phyloP scores from a whole-genome alignment of 2,329 filamentous ascomycete species.

The Penicillium decumbens region DNA sequence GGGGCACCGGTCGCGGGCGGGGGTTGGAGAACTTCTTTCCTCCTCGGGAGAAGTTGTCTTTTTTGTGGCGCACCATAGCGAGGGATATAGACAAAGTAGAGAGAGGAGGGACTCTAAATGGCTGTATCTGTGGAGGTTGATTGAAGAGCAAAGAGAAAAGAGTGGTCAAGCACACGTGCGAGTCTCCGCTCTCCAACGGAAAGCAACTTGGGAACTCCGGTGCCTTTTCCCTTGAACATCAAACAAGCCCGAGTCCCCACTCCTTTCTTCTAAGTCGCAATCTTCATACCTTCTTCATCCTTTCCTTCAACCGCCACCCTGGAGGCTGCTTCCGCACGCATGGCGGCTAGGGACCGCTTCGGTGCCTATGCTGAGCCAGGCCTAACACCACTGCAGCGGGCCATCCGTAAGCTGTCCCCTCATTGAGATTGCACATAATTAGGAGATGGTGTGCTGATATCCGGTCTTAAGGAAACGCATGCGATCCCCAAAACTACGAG shows the following conservation, averaged over 20 bases:
- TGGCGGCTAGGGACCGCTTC: conserved; percentile 92
- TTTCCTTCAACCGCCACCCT: conserved; percentile 47
- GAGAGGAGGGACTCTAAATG: background rate
- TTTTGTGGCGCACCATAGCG: conserved; percentile 90
- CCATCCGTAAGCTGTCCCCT: conserved; percentile 60
- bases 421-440: background rate
- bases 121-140: background rate
- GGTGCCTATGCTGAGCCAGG: conserved; percentile 72
- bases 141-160: conserved; percentile 10
- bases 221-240: conserved; percentile 10
- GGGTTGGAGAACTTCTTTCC: conserved; percentile 67
- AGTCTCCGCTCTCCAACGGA: conserved; percentile 20
- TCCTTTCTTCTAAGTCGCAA: conserved; percentile 2
- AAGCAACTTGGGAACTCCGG: conserved; percentile 10
- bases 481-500: conserved; percentile 95
- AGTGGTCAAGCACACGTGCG: conserved; percentile 26
- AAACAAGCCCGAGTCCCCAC: conserved; percentile 1
- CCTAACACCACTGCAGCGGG: conserved; percentile 84
- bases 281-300: conserved; percentile 1
- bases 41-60: conserved; percentile 68
- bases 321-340: conserved; percentile 94
- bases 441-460: conserved; percentile 10
- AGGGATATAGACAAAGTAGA: background rate
- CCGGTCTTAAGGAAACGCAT: conserved; percentile 66
- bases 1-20: conserved; percentile 49